Evolutionary conservation across 139 green algal genomes (phyloP), one percentile per base, ranked within the genome.

Genomic region (Yamagishiella unicocca): DNA sequence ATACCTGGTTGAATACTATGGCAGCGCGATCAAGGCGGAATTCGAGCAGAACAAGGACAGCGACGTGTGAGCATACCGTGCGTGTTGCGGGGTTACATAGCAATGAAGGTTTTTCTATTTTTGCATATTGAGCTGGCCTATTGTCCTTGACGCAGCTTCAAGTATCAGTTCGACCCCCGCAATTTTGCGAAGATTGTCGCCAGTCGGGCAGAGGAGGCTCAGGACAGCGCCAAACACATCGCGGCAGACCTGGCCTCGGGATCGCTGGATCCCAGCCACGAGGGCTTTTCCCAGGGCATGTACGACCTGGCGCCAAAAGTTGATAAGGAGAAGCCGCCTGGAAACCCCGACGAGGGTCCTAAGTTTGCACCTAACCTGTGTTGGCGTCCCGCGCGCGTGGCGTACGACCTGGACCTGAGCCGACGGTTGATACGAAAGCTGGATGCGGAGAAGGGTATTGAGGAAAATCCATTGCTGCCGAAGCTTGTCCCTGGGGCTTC

Each of bases 391-490:
- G 64, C 83, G 24, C 90, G 93, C 21, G 87, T 96, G 43, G 90
- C 90, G 0, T 40, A 83, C 22, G 96, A 99, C 91, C 81, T 97
- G 40, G 77, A 74, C 43, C 89, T 95, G 1, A 93, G 94, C 31
- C 72, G 46, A 38, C 53, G 85, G 37, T 83, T 99, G n/a, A 89
- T 93, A 25, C 67, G 75, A 6, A 92, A 93, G 79, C 88, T 99
- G 45, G 96, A 98, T 80, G 38, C 58, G 27, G 96, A 98, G 92
- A 96, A 96, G 76, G 95, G 94, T 35, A 83, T 98, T 4, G 31
- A 29, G 74, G 58, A 35, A 35, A 96, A 96, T 87, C 85, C 90
- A 12, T 90, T 96, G 67, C 58, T 93, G 73, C 84, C 89, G 27
- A 55, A 73, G 45, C 50, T 62, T 9, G 8, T 43, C 9, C 35